phyloP scores from a whole-genome alignment of 176 grass and related monocot genomes.

The Oryza coarctata region DNA sequence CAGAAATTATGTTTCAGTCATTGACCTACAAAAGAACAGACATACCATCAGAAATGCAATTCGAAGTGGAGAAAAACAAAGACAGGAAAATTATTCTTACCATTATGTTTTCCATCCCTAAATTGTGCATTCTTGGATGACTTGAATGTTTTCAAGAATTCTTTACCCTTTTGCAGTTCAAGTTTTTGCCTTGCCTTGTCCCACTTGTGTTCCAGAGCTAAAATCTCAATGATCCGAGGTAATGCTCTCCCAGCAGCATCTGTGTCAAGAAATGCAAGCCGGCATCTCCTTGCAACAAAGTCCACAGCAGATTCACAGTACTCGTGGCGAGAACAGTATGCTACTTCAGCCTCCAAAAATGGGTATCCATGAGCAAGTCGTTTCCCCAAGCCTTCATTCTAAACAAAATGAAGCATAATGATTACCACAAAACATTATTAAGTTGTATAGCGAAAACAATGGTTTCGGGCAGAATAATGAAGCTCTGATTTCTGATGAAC shows the following conservation, averaged over 20 bases:
- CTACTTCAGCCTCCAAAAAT: slow-evolving; percentile 94
- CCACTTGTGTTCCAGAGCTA: slow-evolving; percentile 83
- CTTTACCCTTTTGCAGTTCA: slow-evolving; percentile 66
- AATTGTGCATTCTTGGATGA: slow-evolving; percentile 90
- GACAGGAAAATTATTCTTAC: slow-evolving; percentile 20
- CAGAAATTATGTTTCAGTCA: slow-evolving; percentile 15
- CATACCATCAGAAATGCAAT: background rate
- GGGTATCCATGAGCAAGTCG: slow-evolving; percentile 85
- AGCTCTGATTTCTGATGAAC: background rate
- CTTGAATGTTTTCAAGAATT: slow-evolving; percentile 92
- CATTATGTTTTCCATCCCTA: slow-evolving; percentile 84
- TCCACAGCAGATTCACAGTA: slow-evolving; percentile 86
- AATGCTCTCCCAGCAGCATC: slow-evolving; percentile 72
- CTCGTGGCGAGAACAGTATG: slow-evolving; percentile 86
- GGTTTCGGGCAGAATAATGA: background rate
- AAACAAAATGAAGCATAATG: slow-evolving; percentile 14
- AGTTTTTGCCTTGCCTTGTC: slow-evolving; percentile 62
- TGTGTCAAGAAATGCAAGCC: slow-evolving; percentile 93
- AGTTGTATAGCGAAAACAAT: background rate
- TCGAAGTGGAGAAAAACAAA: background rate
- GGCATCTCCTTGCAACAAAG: slow-evolving; percentile 81
- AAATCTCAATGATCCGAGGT: slow-evolving; percentile 72
- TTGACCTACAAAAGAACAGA: slow-evolving; percentile 27
- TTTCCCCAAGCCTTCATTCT: slow-evolving; percentile 89
- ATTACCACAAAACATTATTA: background rate